Base-by-base conservation (phyloP, 331 rosid species). In the Prunus yedoensis region DNA sequence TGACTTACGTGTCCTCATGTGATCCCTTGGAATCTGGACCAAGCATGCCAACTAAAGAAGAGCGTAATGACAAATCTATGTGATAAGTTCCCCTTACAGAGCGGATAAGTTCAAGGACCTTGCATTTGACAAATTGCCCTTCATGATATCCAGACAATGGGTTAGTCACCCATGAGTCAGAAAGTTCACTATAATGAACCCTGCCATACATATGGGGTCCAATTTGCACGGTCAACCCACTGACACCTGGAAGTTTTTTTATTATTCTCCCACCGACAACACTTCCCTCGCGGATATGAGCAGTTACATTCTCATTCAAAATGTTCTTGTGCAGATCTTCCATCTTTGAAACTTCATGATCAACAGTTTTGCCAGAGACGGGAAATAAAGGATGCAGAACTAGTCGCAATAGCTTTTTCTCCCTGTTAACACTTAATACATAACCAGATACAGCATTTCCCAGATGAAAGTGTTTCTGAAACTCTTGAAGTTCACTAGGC, bases 101-200 rank as follows among this genome's bases (percentile, higher is more conserved):
- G 72, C 62, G 80, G 73, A 62, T 77, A 74, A 87, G 70, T 87
- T 92, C 96, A 50, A 92, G 89, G 68, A 90, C 93, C 85, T 77
- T 81, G 83, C 94, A 92, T 84, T 85, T 90, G 79, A 94, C 87
- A 88, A 90, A 92, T 83, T 92, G 92, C 51, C 97, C 93, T 77
- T 90, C 96, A 27, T 80, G 83, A 87, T 82, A 94, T 83, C 90
- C 96, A 66, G 89, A 82, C 87, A 92, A 83, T 1, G 99, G 99
- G 71, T 90, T 87, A 61, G 93, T 81, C 81, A 85, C 84, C 91
- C 87, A 87, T 32, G 77, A 71, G 50, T 94, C 93, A 18, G 83
- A 52, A 71, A 94, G 90, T 76, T 94, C 99, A 58, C 89, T 77
- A 79, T 82, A 90, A 79, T 92, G 92, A 67, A 92, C 97, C 83